Evolutionary conservation across 139 green algal species (phyloP), one percentile per base, ranked within the genome.

Genomic region (Chlorella sp.): DNA sequence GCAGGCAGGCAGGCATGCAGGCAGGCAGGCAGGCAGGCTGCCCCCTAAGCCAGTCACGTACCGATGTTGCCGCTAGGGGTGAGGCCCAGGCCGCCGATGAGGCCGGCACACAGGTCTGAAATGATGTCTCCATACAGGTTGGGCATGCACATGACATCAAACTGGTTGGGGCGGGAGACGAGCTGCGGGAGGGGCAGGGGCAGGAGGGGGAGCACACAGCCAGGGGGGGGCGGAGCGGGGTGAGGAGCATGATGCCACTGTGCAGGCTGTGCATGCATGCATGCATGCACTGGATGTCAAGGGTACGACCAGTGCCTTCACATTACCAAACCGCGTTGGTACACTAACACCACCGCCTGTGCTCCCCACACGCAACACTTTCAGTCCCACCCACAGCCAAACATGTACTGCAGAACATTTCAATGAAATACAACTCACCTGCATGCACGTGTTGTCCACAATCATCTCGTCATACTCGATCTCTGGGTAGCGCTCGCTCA

Each of bases 41-140:
- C 64, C 64, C 64, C 22, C 69, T 36, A 40, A 68, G 40, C 21
- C 36, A 30, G 14, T 0, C 61, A 15, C 83, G 7, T 86, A 96
- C 96, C 96, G 66, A 98, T 95, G 91, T 98, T 98, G 34, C 94
- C 96, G 66, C 87, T 95, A 61, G 97, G 97, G 3, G 97, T 99
- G n/a, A 99, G 91, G n/a, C 97, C 97, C 61, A 99, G 94, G 30
- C 97, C 97, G 48, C 97, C 97, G 60, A 99, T 98, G 11, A 99
- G 94, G 40, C 97, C 97, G 34, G 97, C 97, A 89, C 97, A 98
- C 40, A 99, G 94, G 92, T 99, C 97, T 57, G 93, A 97, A 92
- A 99, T 97, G 94, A 99, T 99, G 94, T 99, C 97, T 37, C 97
- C 97, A 86, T 99, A 99, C 87, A 99, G 94, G 95, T 99, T 99